Conservation (phyloP, 1,284 basidiomycete genomes). For the Hymenochaete sp. region DNA sequence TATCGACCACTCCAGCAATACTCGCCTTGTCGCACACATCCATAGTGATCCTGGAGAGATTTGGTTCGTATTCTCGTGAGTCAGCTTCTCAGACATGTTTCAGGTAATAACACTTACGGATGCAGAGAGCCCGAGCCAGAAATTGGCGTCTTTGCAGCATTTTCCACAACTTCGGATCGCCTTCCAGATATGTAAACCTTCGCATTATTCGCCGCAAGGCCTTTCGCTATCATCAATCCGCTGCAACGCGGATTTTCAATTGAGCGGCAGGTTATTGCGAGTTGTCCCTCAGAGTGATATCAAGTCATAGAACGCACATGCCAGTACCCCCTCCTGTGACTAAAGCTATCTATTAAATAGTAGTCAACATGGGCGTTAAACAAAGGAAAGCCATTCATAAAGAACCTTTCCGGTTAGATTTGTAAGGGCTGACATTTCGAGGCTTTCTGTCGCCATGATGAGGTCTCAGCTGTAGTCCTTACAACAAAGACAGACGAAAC, state of each 20-base stretch:
- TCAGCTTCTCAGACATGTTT: constrained; percentile 4
- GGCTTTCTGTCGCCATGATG: no score
- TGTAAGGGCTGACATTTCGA: constrained; percentile 8
- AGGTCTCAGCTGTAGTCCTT: no score
- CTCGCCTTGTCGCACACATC: constrained; percentile 64
- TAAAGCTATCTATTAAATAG: constrained; percentile 25
- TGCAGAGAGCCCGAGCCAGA: constrained; percentile 29
- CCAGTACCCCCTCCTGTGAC: constrained; percentile 30
- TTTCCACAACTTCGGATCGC: constrained; percentile 53
- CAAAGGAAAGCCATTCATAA: no score
- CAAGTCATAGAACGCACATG: constrained; percentile 20
- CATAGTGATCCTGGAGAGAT: constrained; percentile 43
- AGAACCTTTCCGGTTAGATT: constrained; percentile 19
- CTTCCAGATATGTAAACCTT: constrained; percentile 76
- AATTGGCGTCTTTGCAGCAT: constrained; percentile 30
- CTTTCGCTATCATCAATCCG: constrained; percentile 60
- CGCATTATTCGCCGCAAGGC: constrained; percentile 69
- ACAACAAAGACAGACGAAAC: no score
- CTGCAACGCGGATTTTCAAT: no score
- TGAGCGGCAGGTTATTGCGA: neutral
- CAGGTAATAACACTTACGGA: constrained; percentile 5
- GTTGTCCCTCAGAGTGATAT: neutral
- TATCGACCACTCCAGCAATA: constrained; percentile 45
- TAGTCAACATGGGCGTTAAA: no score
- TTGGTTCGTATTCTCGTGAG: constrained; percentile 34